Evolutionary conservation across 768 basidiomycete species (phyloP), one percentile per base, ranked within the genome.

Genomic region (Mycena capillaripes): DNA sequence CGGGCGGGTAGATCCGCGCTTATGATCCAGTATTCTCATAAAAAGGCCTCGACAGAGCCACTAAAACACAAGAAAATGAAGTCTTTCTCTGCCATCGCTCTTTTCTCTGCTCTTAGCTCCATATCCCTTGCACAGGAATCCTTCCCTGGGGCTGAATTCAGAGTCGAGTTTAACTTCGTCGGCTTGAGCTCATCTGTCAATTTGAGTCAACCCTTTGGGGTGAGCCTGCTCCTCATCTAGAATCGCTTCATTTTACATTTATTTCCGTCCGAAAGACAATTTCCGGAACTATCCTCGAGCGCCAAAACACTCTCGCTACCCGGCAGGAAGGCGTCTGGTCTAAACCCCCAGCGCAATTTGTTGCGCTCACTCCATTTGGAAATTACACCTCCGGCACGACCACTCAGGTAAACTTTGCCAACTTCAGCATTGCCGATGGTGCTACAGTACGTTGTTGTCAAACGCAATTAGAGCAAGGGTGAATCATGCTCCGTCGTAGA

Each of bases 311-410:
- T 32, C 55, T 56, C 21, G 32, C 56, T 36, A 57, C 56, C 56
- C 56, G 56, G 32, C 56, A 57, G 56, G 56, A 57, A 57, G 56
- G 56, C 9, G 32, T 57, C 56, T 57, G 56, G 56, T 57, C 56
- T 3, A 57, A 34, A 36, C 56, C 56, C 36, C 56, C 34, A 17
- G 56, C 56, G 36, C 56, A 57, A 57, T 38, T 57, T 57, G 52
- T 53, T 30, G 52, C 27, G 52, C 5, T 53, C 52, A 57, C 56
- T 21, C 56, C 56, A 32, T 16, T 55, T 55, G 29, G 53, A 27
- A 32, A 55, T 30, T 55, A 55, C 53, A 12, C 27, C 27, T 21
- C 36, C 19, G n/a, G 36, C 56, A 25, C 19, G 17, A 57, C 56
- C 17, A 57, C 56, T 25, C 32, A 10, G 32, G 53, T 16, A 29